Percentiles rank a stretch among this genome's conserved stretches.
These are phyloP conservation scores for Aspergillus egyptiacus DNA, from an alignment of 495 filamentous ascomycete species.

Conservation along the genomic window DNA sequence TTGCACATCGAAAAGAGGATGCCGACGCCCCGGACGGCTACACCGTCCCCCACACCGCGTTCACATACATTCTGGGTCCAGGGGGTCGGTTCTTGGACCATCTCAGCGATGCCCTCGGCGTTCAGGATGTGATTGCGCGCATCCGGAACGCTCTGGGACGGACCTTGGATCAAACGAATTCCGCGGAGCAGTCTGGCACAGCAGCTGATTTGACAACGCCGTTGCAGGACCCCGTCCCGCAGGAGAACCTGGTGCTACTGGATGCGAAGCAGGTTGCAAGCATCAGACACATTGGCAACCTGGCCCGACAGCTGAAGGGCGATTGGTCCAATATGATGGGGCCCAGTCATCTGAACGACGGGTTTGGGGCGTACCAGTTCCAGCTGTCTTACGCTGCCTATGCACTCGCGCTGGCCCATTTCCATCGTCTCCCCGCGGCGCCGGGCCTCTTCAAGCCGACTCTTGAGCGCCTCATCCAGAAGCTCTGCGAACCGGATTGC, in stretches of 20 bases:
- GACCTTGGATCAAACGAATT: neutral
- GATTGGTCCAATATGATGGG: conserved; percentile 8
- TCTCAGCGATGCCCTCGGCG: conserved; percentile 2
- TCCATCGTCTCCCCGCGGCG: neutral
- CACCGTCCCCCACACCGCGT: conserved; percentile 1
- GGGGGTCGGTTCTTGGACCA: conserved; percentile 1
- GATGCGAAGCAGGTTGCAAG: neutral
- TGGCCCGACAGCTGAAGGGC: conserved; percentile 1
- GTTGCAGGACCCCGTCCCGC: too few relatives aligned
- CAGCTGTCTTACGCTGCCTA: conserved; percentile 1
- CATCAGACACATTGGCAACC: conserved; percentile 4
- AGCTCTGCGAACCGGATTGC: neutral
- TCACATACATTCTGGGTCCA: conserved; percentile 1
- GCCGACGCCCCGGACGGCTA: neutral
- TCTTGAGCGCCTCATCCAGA: conserved; percentile 1
- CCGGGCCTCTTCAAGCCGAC: neutral
- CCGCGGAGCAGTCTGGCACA: neutral
- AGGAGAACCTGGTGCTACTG: neutral
- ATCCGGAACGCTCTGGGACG: neutral
- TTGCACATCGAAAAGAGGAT: conserved; percentile 1
- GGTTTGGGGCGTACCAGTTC: conserved; percentile 4
- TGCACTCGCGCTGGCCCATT: conserved; percentile 1
- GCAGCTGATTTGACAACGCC: neutral
- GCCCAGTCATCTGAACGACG: conserved; percentile 1
- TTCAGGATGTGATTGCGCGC: neutral